These are phyloP conservation scores for Fusarium liriodendri DNA, from an alignment of 2,329 filamentous ascomycete species.

Conservation along the genomic window DNA sequence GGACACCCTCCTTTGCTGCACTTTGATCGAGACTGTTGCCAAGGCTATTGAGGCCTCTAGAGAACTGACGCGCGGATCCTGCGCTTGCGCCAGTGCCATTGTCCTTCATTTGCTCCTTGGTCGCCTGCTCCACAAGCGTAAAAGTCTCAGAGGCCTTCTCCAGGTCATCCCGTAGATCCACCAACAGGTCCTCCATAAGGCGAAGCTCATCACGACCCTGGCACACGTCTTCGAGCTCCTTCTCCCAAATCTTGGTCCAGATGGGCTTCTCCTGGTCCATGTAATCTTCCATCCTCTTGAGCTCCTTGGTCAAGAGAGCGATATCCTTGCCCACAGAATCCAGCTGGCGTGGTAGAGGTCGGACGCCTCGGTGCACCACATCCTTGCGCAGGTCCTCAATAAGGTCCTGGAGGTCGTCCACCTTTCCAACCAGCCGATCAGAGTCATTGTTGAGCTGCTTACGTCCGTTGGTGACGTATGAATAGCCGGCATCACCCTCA, in stretches of 20 bases:
- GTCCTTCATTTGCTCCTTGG: slow-evolving; percentile 95
- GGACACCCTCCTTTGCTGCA: slow-evolving; percentile 88
- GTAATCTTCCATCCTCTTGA: slow-evolving; percentile 95
- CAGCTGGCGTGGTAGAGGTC: slow-evolving; percentile 89
- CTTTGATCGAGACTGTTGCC: slow-evolving; percentile 74
- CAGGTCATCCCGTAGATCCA: slow-evolving; percentile 92
- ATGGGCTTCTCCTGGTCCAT: slow-evolving; percentile 92
- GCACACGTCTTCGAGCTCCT: slow-evolving; percentile 94
- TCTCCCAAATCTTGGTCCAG: slow-evolving; percentile 99
- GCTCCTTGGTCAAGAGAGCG: slow-evolving; percentile 80
- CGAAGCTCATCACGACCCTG: slow-evolving; percentile 95
- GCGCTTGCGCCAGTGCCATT: slow-evolving; percentile 64
- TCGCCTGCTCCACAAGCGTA: slow-evolving; percentile 94
- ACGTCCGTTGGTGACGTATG: slow-evolving; percentile 87
- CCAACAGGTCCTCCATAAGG: slow-evolving; percentile 93
- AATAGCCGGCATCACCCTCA: slow-evolving; percentile 82
- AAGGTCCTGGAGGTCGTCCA: slow-evolving; percentile 96
- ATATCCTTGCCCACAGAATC: slow-evolving; percentile 93
- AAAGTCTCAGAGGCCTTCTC: slow-evolving; percentile 96
- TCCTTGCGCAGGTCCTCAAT: slow-evolving; percentile 98
- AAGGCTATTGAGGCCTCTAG: slow-evolving; percentile 63
- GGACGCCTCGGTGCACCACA: slow-evolving; percentile 91
- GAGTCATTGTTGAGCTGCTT: slow-evolving; percentile 89
- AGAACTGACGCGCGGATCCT: slow-evolving; percentile 66
- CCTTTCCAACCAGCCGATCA: slow-evolving; percentile 88